Evolutionary conservation across 495 filamentous ascomycete genomes (phyloP), one percentile per base, ranked within the genome.

Genomic region (Amniculicola lignicola): DNA sequence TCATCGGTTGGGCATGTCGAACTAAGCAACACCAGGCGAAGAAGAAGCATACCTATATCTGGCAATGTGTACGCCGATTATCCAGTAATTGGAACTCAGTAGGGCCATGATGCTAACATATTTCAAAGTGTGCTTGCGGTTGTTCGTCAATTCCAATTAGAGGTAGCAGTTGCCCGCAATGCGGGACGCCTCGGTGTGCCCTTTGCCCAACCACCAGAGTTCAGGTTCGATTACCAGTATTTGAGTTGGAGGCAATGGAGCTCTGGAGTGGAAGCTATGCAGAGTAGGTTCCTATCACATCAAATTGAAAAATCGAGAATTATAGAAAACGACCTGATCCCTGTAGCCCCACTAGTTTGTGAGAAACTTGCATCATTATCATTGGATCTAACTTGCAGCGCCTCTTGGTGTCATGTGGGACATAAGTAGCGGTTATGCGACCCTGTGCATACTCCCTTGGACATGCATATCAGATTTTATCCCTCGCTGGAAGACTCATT

Each of bases 31-130:
- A n/a, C n/a, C n/a, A n/a, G n/a, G n/a, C n/a, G n/a, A n/a, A n/a
- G n/a, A 51, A 51, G 23, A 43, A 42, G 23, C 1, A 31, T 1
- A 19, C 15, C 4, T 35, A 43, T 25, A 23, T 43, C 2, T 53
- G 50, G 50, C 50, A 53, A 31, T 53, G 37, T 53, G 50, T 53
- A 42, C 16, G 49, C 12, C 12, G 19, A n/a, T 22, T 27, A 19
- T 9, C 11, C 25, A 6, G n/a, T 9, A 29, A 15, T 3, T 19
- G 14, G 25, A 4, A 31, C 27, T 50, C 4, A 10, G n/a, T 33
- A 14, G 18, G 5, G 11, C 10, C 11, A 38, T 21, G 12, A 29
- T 19, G 5, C 38, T 42, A 23, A 39, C 24, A 22, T 21, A 5
- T 4, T 19, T 18, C 15, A 21, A 14, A 55, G 52, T 55, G 52